Evolutionary conservation across 345 rosid genomes (phyloP).

Genomic region (Citrus mangshanensis): DNA sequence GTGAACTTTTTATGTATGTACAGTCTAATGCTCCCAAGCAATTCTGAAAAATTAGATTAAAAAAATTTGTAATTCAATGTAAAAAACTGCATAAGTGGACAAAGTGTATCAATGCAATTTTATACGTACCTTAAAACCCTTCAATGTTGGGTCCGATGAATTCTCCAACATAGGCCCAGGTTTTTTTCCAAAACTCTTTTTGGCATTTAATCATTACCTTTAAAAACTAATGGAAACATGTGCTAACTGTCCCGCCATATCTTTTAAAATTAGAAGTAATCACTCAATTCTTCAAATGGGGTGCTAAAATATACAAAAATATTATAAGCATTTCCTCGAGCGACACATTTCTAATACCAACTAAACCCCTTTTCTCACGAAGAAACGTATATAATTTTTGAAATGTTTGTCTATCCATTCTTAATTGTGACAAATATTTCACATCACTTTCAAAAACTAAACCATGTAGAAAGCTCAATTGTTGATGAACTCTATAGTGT

Average conservation of each 20-base stretch:
- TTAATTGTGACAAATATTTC: not conserved
- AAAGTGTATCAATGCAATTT: not conserved
- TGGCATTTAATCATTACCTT: too few species aligned
- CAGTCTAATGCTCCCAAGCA: rapidly evolving
- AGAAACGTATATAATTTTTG: not conserved
- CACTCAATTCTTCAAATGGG: not conserved
- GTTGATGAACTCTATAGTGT: not conserved
- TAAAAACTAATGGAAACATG: too few species aligned
- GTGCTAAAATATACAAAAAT: not conserved
- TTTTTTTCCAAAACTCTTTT: too few species aligned
- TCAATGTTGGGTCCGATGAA: too few species aligned
- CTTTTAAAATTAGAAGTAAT: too few species aligned
- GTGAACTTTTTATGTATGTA: too few species aligned
- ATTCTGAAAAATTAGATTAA: too few species aligned
- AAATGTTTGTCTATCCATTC: not conserved
- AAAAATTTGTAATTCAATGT: too few species aligned
- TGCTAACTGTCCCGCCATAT: too few species aligned
- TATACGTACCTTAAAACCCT: not conserved
- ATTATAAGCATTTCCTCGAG: not conserved
- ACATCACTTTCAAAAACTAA: not conserved
- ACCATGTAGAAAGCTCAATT: not conserved
- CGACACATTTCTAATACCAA: not conserved
- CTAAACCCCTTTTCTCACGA: not conserved
- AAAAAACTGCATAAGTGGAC: rapidly evolving
- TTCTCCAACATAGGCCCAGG: too few species aligned